Base-by-base conservation (phyloP, 805 yeast species). In the Starmerella bacillaris region DNA sequence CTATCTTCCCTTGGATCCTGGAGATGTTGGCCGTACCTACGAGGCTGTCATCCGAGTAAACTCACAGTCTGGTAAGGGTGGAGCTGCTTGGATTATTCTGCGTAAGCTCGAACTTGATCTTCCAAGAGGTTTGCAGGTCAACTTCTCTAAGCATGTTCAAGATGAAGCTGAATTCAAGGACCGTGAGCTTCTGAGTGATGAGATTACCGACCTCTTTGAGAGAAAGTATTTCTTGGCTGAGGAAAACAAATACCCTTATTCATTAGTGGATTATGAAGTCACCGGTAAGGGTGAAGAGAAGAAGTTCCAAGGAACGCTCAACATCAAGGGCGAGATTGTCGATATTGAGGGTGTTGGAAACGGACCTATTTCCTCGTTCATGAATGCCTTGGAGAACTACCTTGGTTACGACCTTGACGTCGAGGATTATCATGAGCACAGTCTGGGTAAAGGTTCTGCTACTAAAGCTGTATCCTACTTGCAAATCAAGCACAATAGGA, bases 1-100 rank as follows among this genome's bases (percentile, higher is more conserved):
- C 15, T 78, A 78, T 58, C 64, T 78, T 46, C 92, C 92, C 20
- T 64, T 79, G 50, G 92, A 78, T 52, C 92, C 92, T 31, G 64
- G 68, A 46, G 92, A 79, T 54, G 74, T 78, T 48, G 92, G 92
- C 34, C 70, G 89, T 55, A 76, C 76, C n/a, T 79, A 79, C 59
- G 92, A 79, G 57, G 89, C 92, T n/a, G 78, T 79, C 37, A 78
- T 78, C 47, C 70, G 92, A 51, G 89, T 78, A 54, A 78, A 78
- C 58, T 78, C 89, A 9, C 92, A 78, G 58, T 70, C 79, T 18
- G 92, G 92, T 42, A 78, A 78, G 58, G 92, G 92, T 49, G 92
- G 92, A 45, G 77, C 86, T 8, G 79, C 92, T 4, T 78, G 92
- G 89, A 74, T 79, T 45, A 75, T 78, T 50, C 63, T 78, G 51